phyloP scores from a whole-genome alignment of 176 grass and related monocot genomes.

The Areca catechu region DNA sequence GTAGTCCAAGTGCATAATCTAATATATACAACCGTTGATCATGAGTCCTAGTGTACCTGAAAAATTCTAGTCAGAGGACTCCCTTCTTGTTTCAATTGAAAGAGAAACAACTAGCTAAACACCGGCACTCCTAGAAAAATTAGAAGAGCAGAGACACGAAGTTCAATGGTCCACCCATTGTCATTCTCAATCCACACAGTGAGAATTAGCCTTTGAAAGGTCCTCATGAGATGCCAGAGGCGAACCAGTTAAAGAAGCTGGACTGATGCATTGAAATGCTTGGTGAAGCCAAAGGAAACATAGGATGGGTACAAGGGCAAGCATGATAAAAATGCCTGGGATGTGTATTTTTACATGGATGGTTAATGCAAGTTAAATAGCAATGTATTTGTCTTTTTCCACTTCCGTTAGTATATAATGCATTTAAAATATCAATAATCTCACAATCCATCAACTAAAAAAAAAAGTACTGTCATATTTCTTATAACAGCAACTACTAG shows the following conservation, averaged over 20 bases:
- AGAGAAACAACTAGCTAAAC: conserved; percentile 37
- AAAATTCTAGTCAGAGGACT: conserved; percentile 58
- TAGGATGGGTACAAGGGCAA: no score
- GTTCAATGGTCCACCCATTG: conserved; percentile 44
- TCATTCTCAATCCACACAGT: conserved; percentile 61
- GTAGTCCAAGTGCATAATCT: no score
- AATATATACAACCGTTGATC: background rate
- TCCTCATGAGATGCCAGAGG: conserved; percentile 48
- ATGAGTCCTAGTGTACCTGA: conserved; percentile 29
- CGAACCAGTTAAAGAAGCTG: conserved; percentile 86
- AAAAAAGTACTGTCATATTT: no score
- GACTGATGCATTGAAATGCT: conserved; percentile 17
- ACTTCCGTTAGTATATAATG: no score
- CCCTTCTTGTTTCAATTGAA: conserved; percentile 44
- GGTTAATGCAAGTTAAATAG: no score
- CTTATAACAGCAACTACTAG: no score
- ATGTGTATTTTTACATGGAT: no score
- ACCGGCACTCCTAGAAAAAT: conserved; percentile 33
- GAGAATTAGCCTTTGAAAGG: conserved; percentile 41
- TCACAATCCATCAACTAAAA: no score
- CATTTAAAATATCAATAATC: no score
- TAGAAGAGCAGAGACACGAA: conserved; percentile 27
- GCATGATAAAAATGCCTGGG: no score
- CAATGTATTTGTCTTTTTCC: no score
- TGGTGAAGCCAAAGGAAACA: no score